Evolutionary conservation across 192 early-diverging fungal genomes (phyloP).

Genomic region (Gonapodya prolifera): DNA sequence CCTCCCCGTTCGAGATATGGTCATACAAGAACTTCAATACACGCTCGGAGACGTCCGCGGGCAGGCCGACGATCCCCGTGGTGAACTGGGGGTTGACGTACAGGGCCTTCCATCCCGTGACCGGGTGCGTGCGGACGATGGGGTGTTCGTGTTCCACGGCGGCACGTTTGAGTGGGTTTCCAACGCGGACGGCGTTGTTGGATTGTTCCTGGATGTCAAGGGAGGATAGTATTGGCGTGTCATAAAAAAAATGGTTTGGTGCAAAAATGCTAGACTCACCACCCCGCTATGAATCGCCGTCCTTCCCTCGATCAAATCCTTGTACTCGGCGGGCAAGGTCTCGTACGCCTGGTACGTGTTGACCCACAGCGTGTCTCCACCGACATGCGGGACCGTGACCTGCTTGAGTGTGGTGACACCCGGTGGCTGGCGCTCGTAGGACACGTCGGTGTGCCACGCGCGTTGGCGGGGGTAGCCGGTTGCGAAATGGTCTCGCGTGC

Average conservation of each 20-base stretch:
- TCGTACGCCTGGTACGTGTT: conserved; percentile 18
- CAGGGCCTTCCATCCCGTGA: conserved; percentile 56
- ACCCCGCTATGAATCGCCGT: conserved; percentile 17
- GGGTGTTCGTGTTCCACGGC: too few species aligned
- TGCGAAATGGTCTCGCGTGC: too few species aligned
- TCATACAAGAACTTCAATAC: conserved; percentile 41
- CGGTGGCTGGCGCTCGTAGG: conserved; percentile 18
- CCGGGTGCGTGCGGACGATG: conserved; percentile 48
- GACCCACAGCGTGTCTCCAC: conserved; percentile 20
- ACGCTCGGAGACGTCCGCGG: conserved; percentile 34
- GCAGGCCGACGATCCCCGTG: conserved; percentile 33
- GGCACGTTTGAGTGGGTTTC: conserved; percentile 12
- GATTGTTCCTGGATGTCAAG: conserved; percentile 20
- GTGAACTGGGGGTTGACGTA: conserved; percentile 55
- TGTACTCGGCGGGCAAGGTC: conserved; percentile 9
- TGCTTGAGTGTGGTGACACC: conserved; percentile 17
- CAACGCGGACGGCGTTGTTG: conserved; percentile 12
- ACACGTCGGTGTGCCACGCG: conserved; percentile 19
- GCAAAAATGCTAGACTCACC: too few species aligned
- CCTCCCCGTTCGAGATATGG: conserved; percentile 29
- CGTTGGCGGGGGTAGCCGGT: too few species aligned
- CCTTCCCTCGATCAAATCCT: conserved; percentile 18
- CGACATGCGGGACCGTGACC: conserved; percentile 14
- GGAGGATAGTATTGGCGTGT: too few species aligned
- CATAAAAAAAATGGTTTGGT: too few species aligned